Percentiles rank a stretch among this genome's conserved stretches.
Evolutionary conservation across 352 stramenopile genomes (phyloP).

Genomic region (Globisporangium cystogenes): DNA sequence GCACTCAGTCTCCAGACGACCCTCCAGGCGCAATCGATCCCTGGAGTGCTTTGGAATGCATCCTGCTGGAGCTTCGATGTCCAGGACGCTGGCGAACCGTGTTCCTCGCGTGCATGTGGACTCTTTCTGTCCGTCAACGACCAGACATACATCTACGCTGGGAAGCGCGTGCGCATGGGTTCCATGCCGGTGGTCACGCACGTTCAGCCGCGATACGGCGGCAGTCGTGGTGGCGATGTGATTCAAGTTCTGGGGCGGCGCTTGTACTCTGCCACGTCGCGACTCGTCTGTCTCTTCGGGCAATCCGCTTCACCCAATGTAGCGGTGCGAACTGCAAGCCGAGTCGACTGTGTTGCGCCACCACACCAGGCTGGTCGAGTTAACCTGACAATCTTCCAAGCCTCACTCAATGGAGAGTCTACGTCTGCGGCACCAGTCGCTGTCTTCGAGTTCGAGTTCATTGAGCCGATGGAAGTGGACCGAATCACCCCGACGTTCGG

Average conservation of each 20-base stretch:
- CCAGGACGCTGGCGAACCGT: background rate
- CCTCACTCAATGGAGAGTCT: background rate
- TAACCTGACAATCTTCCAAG: conserved; percentile 16
- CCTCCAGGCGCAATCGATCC: background rate
- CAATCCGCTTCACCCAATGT: conserved; percentile 1
- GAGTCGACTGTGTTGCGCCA: conserved; percentile 22
- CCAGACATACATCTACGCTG: conserved; percentile 21
- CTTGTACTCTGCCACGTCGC: conserved; percentile 10
- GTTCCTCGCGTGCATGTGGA: conserved; percentile 13
- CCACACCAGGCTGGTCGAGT: conserved; percentile 17
- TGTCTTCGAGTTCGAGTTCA: conserved; percentile 29
- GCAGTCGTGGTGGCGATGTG: conserved; percentile 21
- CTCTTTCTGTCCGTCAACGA: conserved; percentile 40
- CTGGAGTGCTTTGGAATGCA: conserved; percentile 1
- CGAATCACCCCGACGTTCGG: conserved; percentile 15
- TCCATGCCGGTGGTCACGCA: conserved; percentile 9
- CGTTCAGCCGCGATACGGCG: conserved; percentile 19
- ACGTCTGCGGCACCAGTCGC: conserved; percentile 5
- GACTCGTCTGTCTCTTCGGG: conserved; percentile 30
- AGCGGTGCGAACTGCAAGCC: conserved; percentile 3
- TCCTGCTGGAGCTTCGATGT: conserved; percentile 11
- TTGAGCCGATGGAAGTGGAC: conserved; percentile 26
- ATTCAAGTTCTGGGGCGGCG: conserved; percentile 20
- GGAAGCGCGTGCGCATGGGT: conserved; percentile 16
- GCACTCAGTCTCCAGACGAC: background rate